Conservation (phyloP, 208 protist species). For the Crithidia expoeki region DNA sequence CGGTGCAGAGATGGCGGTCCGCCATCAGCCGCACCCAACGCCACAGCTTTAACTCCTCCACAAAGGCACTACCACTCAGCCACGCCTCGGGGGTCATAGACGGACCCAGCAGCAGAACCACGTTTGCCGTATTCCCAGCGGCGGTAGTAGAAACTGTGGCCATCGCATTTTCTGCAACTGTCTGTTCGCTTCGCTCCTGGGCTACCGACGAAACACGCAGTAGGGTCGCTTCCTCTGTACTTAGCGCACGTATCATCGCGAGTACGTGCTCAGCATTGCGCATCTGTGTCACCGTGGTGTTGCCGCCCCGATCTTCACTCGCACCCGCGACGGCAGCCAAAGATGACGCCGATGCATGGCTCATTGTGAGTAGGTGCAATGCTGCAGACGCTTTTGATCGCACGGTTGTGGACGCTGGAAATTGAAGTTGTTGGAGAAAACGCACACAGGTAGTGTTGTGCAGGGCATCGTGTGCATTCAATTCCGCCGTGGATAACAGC, state of each 20-base stretch:
- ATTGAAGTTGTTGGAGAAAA: conserved; percentile 41
- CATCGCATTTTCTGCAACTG: not conserved
- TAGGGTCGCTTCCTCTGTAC: conserved; percentile 27
- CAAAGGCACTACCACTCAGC: conserved; percentile 80
- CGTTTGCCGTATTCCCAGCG: conserved; percentile 4
- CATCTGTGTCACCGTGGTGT: conserved; percentile 24
- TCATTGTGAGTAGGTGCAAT: not conserved
- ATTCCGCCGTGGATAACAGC: conserved; percentile 3
- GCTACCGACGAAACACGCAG: not conserved
- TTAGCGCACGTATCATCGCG: conserved; percentile 49
- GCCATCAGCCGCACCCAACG: conserved; percentile 77
- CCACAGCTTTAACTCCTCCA: conserved; percentile 89
- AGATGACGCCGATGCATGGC: not conserved
- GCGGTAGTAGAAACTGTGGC: not conserved
- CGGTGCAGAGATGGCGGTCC: conserved; percentile 26
- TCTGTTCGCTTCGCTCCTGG: not conserved
- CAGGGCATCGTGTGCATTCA: conserved; percentile 2
- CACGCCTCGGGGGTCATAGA: conserved; percentile 57
- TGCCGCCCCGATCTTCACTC: not conserved
- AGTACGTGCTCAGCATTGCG: conserved; percentile 74
- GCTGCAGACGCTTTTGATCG: conserved; percentile 7
- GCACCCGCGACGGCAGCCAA: too few species aligned
- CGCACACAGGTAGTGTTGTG: conserved; percentile 23
- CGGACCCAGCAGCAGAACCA: conserved; percentile 29
- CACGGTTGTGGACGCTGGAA: conserved; percentile 14